Evolutionary conservation across 1,284 basidiomycete genomes (phyloP).

Genomic region (Cutaneotrichosporon spelunceum): DNA sequence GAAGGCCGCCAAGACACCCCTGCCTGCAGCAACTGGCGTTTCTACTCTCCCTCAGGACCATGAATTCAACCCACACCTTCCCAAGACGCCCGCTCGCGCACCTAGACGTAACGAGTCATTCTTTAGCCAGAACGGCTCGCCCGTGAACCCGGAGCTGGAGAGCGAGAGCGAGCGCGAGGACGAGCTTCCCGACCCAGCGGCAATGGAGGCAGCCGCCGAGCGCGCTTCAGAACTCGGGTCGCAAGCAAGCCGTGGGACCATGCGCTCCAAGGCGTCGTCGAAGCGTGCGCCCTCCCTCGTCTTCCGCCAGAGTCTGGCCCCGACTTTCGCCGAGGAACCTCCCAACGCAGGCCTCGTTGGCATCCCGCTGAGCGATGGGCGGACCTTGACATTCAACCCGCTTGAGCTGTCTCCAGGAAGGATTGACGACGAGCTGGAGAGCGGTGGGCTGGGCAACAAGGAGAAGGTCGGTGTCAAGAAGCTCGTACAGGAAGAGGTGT

Average conservation of each 20-base stretch:
- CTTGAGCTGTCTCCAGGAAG: constrained; percentile 31
- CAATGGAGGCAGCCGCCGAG: constrained; percentile 31
- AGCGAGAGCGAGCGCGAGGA: constrained; percentile 30
- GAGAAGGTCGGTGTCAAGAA: constrained; percentile 27
- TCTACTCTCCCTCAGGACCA: constrained; percentile 43
- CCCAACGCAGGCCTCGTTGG: constrained; percentile 17
- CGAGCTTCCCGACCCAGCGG: constrained; percentile 43
- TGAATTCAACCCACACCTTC: constrained; percentile 44
- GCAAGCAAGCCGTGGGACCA: constrained; percentile 1
- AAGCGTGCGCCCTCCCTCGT: constrained; percentile 35
- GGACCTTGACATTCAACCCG: constrained; percentile 40
- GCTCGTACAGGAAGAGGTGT: constrained; percentile 29
- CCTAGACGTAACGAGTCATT: constrained; percentile 36
- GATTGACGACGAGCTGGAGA: constrained; percentile 39
- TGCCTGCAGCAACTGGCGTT: constrained; percentile 13
- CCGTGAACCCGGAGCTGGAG: constrained; percentile 20
- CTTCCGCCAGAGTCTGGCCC: constrained; percentile 37
- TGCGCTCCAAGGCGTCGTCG: neutral
- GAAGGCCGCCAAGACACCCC: constrained; percentile 17
- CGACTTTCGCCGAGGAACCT: neutral
- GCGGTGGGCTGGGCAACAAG: constrained; percentile 31
- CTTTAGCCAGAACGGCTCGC: constrained; percentile 38
- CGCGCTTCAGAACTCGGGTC: neutral
- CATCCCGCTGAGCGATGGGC: constrained; percentile 37
- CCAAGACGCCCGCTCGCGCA: constrained; percentile 39